A percentile compares a stretch with the other conserved stretches of the same genome.
These are phyloP conservation scores for Calocera viscosa DNA, from an alignment of 768 basidiomycete genomes.

Conservation along the genomic window DNA sequence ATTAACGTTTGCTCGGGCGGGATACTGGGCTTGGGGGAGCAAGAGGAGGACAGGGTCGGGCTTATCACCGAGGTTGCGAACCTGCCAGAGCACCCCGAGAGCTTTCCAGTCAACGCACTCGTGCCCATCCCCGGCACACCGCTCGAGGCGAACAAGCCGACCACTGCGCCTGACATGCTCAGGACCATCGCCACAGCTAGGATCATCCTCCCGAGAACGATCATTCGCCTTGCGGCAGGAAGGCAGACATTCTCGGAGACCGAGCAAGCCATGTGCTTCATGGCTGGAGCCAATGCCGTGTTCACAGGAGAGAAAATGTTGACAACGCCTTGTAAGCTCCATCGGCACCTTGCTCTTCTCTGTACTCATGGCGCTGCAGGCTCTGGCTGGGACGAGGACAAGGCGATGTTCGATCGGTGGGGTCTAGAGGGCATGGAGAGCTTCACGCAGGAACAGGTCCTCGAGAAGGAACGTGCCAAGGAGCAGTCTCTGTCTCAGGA, in stretches of 20 bases:
- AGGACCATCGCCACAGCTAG: slow-evolving; percentile 93
- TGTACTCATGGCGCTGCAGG: slow-evolving; percentile 34
- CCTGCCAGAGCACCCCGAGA: slow-evolving; percentile 98
- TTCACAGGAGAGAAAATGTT: slow-evolving; percentile 98
- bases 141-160: slow-evolving; percentile 75
- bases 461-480: slow-evolving; percentile 13
- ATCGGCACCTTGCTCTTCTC: background rate
- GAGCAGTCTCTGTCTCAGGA: background rate
- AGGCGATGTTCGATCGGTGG: slow-evolving; percentile 87
- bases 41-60: slow-evolving; percentile 78
- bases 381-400: slow-evolving; percentile 96
- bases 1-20: slow-evolving; percentile 97
- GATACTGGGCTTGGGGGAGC: slow-evolving; percentile 87
- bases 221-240: slow-evolving; percentile 91
- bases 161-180: slow-evolving; percentile 37
- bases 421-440: slow-evolving; percentile 83
- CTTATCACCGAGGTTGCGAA: slow-evolving; percentile 87
- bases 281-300: slow-evolving; percentile 96
- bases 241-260: slow-evolving; percentile 77
- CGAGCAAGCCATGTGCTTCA: slow-evolving; percentile 95
- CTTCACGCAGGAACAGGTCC: slow-evolving; percentile 52
- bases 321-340: slow-evolving; percentile 77
- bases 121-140: slow-evolving; percentile 95
- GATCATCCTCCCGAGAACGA: slow-evolving; percentile 79
- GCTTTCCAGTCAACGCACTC: slow-evolving; percentile 94